Conservation (phyloP, 352 stramenopile genomes). For the Phytophthora megakarya region DNA sequence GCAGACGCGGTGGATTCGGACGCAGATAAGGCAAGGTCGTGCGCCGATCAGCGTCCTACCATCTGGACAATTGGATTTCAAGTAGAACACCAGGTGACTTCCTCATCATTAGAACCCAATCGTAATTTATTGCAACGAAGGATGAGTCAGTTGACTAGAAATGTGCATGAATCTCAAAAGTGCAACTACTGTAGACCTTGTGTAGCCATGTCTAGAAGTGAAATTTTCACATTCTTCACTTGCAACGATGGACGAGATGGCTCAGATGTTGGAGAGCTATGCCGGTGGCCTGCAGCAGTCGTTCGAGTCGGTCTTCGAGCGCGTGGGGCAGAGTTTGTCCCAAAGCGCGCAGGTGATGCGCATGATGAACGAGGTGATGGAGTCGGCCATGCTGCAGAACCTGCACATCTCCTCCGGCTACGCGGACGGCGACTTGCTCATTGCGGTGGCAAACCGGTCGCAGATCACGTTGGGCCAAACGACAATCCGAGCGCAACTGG, state of each 20-base stretch:
- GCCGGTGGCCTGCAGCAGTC: slow-evolving; percentile 71
- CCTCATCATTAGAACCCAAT: slow-evolving; percentile 49
- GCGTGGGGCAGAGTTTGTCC: slow-evolving; percentile 65
- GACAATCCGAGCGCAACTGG: slow-evolving; percentile 28
- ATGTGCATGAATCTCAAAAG: slow-evolving; percentile 11
- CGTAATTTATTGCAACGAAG: slow-evolving; percentile 50
- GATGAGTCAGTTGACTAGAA: slow-evolving; percentile 41
- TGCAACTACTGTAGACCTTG: slow-evolving; percentile 1
- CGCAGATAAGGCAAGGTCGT: slow-evolving; percentile 32
- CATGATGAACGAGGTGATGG: slow-evolving; percentile 88
- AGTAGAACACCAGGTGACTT: slow-evolving; percentile 34
- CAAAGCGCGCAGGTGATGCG: slow-evolving; percentile 77
- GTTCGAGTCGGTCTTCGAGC: slow-evolving; percentile 71
- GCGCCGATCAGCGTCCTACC: neutral
- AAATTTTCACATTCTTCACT: slow-evolving; percentile 1
- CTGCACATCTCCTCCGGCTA: slow-evolving; percentile 41
- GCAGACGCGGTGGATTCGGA: slow-evolving; percentile 28
- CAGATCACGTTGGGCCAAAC: slow-evolving; percentile 54
- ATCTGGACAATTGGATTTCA: slow-evolving; percentile 15
- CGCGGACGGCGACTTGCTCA: slow-evolving; percentile 25
- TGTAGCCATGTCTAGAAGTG: slow-evolving; percentile 16
- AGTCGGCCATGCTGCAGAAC: slow-evolving; percentile 75
- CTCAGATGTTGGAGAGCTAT: slow-evolving; percentile 62
- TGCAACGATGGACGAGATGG: slow-evolving; percentile 69
- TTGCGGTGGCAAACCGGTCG: slow-evolving; percentile 58